Conservation (phyloP, 371 early-diverging fungal species). For the Apophysomyces ossiformis region DNA sequence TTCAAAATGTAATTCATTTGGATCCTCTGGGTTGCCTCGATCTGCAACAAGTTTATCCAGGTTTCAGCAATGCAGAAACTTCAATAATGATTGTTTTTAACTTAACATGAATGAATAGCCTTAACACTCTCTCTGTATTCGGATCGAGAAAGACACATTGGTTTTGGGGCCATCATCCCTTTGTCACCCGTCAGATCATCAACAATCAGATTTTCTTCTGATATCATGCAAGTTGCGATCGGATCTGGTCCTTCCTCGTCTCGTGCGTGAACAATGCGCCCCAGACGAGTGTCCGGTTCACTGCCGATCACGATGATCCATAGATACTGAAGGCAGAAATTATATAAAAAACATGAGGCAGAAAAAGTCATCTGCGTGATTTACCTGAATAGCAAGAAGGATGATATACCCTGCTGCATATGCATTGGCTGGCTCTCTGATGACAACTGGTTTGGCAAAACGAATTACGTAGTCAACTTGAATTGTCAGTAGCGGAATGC, state of each 20-base stretch:
- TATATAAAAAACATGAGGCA: neutral
- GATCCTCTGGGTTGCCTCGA: slow-evolving; percentile 82
- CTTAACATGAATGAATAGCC: slow-evolving; percentile 31
- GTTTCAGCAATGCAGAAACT: neutral
- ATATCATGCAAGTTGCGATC: slow-evolving; percentile 9
- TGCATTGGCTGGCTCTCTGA: slow-evolving; percentile 31
- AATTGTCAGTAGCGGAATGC: slow-evolving; percentile 47
- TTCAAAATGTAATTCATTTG: slow-evolving; percentile 80
- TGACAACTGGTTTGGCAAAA: slow-evolving; percentile 25
- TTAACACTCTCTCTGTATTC: slow-evolving; percentile 24
- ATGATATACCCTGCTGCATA: slow-evolving; percentile 47
- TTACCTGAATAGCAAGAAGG: slow-evolving; percentile 47
- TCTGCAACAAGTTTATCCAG: slow-evolving; percentile 32
- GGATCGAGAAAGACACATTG: neutral
- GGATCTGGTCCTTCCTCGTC: slow-evolving; percentile 2
- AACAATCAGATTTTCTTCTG: slow-evolving; percentile 15
- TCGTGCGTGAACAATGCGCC: slow-evolving; percentile 29
- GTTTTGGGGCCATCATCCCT: slow-evolving; percentile 8
- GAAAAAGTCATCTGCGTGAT: neutral
- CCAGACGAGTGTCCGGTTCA: slow-evolving; percentile 35
- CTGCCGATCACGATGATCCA: slow-evolving; percentile 49
- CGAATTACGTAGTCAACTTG: slow-evolving; percentile 49
- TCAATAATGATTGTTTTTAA: neutral
- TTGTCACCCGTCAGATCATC: slow-evolving; percentile 1
- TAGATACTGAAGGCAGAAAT: slow-evolving; percentile 25